Conservation (phyloP, 768 basidiomycete genomes). For the Rhodotorula kratochvilovae region DNA sequence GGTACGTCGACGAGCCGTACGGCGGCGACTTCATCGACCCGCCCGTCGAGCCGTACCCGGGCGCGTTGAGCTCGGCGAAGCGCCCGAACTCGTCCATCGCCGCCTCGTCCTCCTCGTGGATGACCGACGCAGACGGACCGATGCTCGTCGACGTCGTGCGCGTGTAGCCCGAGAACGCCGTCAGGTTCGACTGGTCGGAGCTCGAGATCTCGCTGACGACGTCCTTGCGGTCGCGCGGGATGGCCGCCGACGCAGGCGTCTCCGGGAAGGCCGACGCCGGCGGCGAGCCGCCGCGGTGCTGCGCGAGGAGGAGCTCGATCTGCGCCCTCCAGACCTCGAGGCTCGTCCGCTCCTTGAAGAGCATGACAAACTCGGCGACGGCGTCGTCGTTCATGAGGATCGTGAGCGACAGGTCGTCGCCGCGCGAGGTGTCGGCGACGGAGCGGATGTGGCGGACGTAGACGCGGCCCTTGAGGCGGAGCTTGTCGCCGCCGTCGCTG, state of each 20-base stretch:
- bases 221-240: constrained; percentile 2
- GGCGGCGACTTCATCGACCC: not conserved
- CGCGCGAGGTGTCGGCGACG: constrained; percentile 66
- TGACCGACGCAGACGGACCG: constrained; percentile 10
- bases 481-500: constrained; percentile 55
- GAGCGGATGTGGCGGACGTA: constrained; percentile 91
- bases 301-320: constrained; percentile 67
- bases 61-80: constrained; percentile 4
- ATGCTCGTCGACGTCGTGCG: constrained; percentile 29
- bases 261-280: not conserved
- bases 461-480: constrained; percentile 89
- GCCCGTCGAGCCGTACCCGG: not conserved
- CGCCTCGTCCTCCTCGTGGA: constrained; percentile 22
- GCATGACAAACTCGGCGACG: constrained; percentile 88
- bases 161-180: constrained; percentile 25
- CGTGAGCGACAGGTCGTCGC: constrained; percentile 81
- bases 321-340: constrained; percentile 83
- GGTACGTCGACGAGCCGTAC: not conserved
- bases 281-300: constrained; percentile 34
- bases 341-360: constrained; percentile 84
- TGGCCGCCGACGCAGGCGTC: constrained; percentile 1
- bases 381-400: constrained; percentile 94
- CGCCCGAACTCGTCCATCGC: constrained; percentile 11
- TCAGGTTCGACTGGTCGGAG: constrained; percentile 11
- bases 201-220: constrained; percentile 7